Percentiles rank a stretch among this genome's conserved stretches.
Conservation (phyloP, 129 eudicot genomes). For the Kitagawia praeruptora region DNA sequence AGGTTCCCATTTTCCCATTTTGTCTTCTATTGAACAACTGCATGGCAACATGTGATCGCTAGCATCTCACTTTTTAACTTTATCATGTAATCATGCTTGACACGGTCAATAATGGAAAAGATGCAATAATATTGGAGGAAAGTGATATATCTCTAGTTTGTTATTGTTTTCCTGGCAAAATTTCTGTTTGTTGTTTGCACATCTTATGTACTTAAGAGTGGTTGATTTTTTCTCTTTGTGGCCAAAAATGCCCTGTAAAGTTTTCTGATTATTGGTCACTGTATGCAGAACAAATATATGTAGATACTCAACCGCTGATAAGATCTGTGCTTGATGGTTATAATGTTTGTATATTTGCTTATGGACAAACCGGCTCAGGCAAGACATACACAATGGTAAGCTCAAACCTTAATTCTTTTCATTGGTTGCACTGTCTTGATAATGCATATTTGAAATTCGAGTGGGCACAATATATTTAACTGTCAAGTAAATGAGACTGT, state of each 20-base stretch:
- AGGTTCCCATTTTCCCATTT: constrained; percentile 13
- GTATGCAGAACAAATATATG: constrained; percentile 80
- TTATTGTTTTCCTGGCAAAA: too few species aligned
- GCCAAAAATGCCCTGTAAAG: too few species aligned
- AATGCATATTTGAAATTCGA: too few species aligned
- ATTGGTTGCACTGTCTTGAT: background rate
- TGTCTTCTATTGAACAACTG: background rate
- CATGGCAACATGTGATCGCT: background rate
- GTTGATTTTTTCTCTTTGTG: too few species aligned
- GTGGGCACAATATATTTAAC: too few species aligned
- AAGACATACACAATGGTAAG: constrained; percentile 95
- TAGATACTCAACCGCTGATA: constrained; percentile 73
- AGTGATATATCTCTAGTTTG: too few species aligned
- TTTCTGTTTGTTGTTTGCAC: too few species aligned
- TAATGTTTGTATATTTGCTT: constrained; percentile 95
- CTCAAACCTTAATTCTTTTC: constrained; percentile 1
- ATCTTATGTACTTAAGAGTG: too few species aligned
- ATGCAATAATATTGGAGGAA: too few species aligned
- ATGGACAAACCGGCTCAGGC: constrained; percentile 98
- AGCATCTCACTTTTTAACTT: background rate
- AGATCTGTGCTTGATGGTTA: constrained; percentile 95
- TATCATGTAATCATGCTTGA: background rate
- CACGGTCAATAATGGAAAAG: background rate
- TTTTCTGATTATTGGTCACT: constrained; percentile 12
- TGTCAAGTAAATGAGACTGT: too few species aligned